These are phyloP conservation scores for Phytophthora pistaciae DNA, from an alignment of 352 stramenopile species.

Conservation along the genomic window DNA sequence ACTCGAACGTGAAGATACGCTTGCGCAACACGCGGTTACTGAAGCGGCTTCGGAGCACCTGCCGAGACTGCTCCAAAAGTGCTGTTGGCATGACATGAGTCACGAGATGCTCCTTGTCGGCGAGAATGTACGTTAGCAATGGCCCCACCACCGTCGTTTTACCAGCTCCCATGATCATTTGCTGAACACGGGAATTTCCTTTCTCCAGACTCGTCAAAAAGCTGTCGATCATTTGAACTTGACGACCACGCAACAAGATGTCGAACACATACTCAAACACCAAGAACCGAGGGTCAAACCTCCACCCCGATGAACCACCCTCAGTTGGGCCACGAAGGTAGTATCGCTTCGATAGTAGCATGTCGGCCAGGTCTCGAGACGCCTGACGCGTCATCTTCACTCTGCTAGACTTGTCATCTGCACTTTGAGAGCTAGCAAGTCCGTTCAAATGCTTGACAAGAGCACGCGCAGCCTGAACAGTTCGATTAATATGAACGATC, in stretches of 20 bases:
- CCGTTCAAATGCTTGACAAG: conserved; percentile 33
- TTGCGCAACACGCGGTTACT: conserved; percentile 97
- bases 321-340: conserved; percentile 49
- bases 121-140: conserved; percentile 98
- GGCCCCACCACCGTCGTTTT: conserved; percentile 99
- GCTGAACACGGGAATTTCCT: conserved; percentile 87
- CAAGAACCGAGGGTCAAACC: conserved; percentile 98
- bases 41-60: conserved; percentile 98
- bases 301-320: conserved; percentile 52
- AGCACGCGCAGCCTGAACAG: conserved; percentile 58
- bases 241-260: conserved; percentile 96
- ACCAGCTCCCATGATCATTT: conserved; percentile 99
- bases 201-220: conserved; percentile 93
- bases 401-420: conserved; percentile 35
- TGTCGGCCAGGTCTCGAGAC: conserved; percentile 83
- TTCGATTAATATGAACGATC: conserved; percentile 88
- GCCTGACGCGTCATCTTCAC: conserved; percentile 81
- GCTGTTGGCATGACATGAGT: conserved; percentile 99
- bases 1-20: conserved; percentile 99
- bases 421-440: conserved; percentile 8
- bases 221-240: conserved; percentile 99
- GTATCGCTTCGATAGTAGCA: conserved; percentile 80
- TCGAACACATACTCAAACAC: conserved; percentile 99
- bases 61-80: conserved; percentile 98
- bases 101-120: conserved; percentile 95